phyloP scores from a whole-genome alignment of 768 basidiomycete genomes.

The Mycena galericulata region DNA sequence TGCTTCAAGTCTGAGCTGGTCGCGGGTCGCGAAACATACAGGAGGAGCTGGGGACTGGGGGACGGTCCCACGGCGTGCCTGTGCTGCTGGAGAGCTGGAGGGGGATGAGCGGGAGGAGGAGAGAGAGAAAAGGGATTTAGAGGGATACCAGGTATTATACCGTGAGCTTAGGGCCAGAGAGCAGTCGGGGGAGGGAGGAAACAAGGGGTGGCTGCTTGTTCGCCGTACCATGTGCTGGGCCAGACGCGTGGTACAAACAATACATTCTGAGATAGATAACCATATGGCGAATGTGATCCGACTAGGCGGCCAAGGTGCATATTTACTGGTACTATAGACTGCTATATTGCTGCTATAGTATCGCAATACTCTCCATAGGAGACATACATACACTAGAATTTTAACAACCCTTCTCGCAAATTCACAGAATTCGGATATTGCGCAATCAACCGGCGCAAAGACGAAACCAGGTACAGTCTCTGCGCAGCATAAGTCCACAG shows the following conservation, averaged over 20 bases:
- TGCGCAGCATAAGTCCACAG: constrained; percentile 40
- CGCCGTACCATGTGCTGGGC: constrained; percentile 17
- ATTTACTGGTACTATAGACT: too few species aligned
- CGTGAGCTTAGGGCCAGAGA: constrained; percentile 14
- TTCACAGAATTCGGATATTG: too few species aligned
- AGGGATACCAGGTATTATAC: constrained; percentile 37
- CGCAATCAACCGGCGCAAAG: constrained; percentile 23
- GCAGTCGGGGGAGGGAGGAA: constrained; percentile 29
- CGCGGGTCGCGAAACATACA: constrained; percentile 58
- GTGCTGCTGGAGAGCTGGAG: constrained; percentile 31
- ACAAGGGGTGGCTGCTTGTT: constrained; percentile 30
- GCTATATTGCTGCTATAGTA: too few species aligned
- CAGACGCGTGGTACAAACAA: constrained; percentile 28
- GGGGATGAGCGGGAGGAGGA: constrained; percentile 34
- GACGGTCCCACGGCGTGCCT: constrained; percentile 45
- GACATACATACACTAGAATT: too few species aligned
- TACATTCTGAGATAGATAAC: neutral
- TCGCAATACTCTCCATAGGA: too few species aligned
- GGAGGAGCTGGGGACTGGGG: constrained; percentile 39
- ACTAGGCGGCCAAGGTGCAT: neutral
- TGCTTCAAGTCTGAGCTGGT: constrained; percentile 64
- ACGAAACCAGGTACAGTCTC: constrained; percentile 65
- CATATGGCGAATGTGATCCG: constrained; percentile 21
- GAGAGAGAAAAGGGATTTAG: constrained; percentile 38
- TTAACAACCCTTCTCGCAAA: too few species aligned